A percentile compares a stretch with the other conserved stretches of the same genome.
These are phyloP conservation scores for Calendula officinalis DNA, from an alignment of 129 eudicot species.

Conservation along the genomic window DNA sequence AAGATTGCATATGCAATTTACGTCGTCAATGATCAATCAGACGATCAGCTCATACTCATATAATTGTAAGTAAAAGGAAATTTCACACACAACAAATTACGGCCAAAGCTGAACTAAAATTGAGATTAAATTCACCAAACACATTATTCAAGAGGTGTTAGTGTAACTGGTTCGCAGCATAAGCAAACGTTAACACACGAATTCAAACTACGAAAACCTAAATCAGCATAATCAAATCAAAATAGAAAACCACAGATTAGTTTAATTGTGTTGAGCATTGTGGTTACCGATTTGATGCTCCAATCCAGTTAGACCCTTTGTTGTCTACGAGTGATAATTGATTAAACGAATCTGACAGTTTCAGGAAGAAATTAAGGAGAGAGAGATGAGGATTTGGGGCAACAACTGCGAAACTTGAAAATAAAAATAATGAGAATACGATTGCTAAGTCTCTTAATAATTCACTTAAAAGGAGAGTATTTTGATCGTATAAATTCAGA, in stretches of 20 bases:
- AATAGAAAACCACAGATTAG: conserved; percentile 13
- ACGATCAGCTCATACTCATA: conserved; percentile 18
- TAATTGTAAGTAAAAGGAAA: conserved; percentile 1
- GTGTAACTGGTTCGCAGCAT: conserved; percentile 20
- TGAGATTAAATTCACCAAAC: conserved; percentile 16
- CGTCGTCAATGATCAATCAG: conserved; percentile 12
- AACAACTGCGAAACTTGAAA: conserved; percentile 69
- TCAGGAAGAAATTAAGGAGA: conserved; percentile 11
- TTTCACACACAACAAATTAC: conserved; percentile 11
- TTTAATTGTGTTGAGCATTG: conserved; percentile 7
- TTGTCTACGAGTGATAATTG: neutral
- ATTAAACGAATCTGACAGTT: conserved; percentile 20
- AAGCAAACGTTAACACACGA: conserved; percentile 1
- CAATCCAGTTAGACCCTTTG: conserved; percentile 20
- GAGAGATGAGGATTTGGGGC: conserved; percentile 40
- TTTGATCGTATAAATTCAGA: too few relatives aligned
- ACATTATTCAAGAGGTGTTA: conserved; percentile 4
- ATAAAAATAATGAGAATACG: conserved; percentile 23
- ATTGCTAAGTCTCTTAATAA: too few relatives aligned
- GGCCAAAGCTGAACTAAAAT: conserved; percentile 7
- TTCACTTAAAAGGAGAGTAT: too few relatives aligned
- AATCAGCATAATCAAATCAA: conserved; percentile 7
- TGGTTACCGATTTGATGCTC: conserved; percentile 36
- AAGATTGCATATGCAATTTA: conserved; percentile 2
- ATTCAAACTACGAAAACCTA: conserved; percentile 24